phyloP scores from a whole-genome alignment of 345 rosid species.

The Angophora floribunda region DNA sequence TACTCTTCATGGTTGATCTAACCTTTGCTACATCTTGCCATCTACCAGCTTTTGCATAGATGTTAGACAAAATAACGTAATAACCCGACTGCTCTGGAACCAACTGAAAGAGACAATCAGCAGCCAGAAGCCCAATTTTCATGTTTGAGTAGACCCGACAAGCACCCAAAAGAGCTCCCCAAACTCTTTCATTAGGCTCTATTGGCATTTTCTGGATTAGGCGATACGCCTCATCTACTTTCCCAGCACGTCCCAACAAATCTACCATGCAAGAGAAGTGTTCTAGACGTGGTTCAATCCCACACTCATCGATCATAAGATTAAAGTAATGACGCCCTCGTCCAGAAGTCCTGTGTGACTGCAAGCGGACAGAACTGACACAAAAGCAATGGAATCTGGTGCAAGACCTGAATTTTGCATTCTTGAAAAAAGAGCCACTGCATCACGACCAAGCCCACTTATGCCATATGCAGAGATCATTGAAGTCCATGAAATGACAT shows the following conservation, averaged over 20 bases:
- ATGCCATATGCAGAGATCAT: constrained; percentile 48
- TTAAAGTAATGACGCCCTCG: constrained; percentile 42
- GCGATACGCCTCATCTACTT: constrained; percentile 32
- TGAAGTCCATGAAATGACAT: constrained; percentile 38
- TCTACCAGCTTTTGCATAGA: constrained; percentile 43
- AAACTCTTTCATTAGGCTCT: constrained; percentile 31
- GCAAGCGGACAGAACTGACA: constrained; percentile 51
- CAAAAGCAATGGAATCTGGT: constrained; percentile 45
- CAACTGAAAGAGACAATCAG: constrained; percentile 27
- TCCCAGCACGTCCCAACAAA: constrained; percentile 56
- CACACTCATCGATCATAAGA: constrained; percentile 20
- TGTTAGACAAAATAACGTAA: constrained; percentile 42
- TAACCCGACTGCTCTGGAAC: constrained; percentile 49
- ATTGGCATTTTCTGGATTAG: constrained; percentile 40
- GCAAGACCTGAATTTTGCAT: constrained; percentile 32
- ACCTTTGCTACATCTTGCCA: constrained; percentile 46
- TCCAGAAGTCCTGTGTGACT: constrained; percentile 48
- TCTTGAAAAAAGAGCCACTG: constrained; percentile 27
- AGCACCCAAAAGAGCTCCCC: constrained; percentile 59
- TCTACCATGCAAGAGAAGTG: constrained; percentile 64
- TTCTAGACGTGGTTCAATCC: constrained; percentile 19
- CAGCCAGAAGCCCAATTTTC: constrained; percentile 37
- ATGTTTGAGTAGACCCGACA: constrained; percentile 41
- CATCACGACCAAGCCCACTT: constrained; percentile 36
- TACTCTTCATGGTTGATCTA: constrained; percentile 35